Conservation (phyloP, 495 filamentous ascomycete genomes). For the Daldinia childiae region DNA sequence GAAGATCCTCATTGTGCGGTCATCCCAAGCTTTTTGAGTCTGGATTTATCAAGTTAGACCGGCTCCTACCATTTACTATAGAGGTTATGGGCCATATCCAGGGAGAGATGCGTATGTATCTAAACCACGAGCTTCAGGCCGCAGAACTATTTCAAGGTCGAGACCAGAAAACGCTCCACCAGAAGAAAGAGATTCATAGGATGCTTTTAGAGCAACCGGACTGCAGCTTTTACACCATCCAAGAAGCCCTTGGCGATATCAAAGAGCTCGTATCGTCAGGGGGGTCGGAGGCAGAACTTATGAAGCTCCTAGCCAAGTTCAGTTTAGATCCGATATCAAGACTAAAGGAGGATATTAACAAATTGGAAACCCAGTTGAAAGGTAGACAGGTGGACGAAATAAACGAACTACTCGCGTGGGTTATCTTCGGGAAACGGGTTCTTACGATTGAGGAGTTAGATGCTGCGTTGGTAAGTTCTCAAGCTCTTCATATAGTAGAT, state of each 20-base stretch:
- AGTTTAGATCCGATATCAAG: conserved; percentile 24
- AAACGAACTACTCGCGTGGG: conserved; percentile 45
- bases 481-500: background rate
- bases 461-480: conserved; percentile 27
- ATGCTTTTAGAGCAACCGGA: background rate
- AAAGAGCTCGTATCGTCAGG: conserved; percentile 33
- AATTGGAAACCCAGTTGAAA: conserved; percentile 35
- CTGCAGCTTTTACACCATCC: conserved; percentile 1
- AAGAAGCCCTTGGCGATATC: background rate
- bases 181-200: background rate
- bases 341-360: conserved; percentile 30
- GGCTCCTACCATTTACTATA: background rate
- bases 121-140: background rate
- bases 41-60: background rate
- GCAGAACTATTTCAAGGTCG: background rate
- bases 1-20: background rate
- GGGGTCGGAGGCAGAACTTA: conserved; percentile 41
- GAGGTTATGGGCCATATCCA: background rate
- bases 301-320: conserved; percentile 31
- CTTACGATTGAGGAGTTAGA: conserved; percentile 28
- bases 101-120: background rate
- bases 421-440: conserved; percentile 24
- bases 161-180: background rate
- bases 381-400: conserved; percentile 42
- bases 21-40: background rate